Percentiles rank a stretch among this genome's conserved stretches.
phyloP scores from a whole-genome alignment of 1,284 basidiomycete genomes.

The Omphalotus olearius region DNA sequence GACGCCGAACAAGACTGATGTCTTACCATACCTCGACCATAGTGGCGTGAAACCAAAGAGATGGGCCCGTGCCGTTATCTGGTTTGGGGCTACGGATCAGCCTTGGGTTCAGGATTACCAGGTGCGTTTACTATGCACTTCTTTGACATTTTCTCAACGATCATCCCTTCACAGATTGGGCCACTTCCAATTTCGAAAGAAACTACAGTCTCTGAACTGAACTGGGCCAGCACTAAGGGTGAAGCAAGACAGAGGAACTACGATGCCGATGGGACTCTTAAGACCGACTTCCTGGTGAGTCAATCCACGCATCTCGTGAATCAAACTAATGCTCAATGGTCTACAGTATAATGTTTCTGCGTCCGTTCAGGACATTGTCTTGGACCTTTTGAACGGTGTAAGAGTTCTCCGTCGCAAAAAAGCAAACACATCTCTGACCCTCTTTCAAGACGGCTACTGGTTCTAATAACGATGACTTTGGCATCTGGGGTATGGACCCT shows the following conservation, averaged over 20 bases:
- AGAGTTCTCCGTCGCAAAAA: too few relatives aligned
- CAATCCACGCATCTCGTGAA: background rate
- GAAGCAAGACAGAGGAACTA: conserved; percentile 17
- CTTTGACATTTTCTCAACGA: background rate
- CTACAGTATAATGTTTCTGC: conserved; percentile 6
- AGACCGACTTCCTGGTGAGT: conserved; percentile 15
- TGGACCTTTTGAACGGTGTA: conserved; percentile 19
- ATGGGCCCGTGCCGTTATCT: conserved; percentile 17
- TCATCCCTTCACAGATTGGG: conserved; percentile 6
- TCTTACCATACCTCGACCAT: conserved; percentile 16
- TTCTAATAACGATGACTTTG: conserved; percentile 17
- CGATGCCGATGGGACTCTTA: conserved; percentile 16
- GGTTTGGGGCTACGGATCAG: conserved; percentile 17
- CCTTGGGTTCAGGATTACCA: conserved; percentile 19
- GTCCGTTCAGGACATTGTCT: conserved; percentile 19
- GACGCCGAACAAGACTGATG: conserved; percentile 20
- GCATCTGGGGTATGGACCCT: conserved; percentile 21
- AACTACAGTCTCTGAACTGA: conserved; percentile 16
- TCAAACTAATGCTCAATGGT: background rate
- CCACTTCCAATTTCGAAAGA: conserved; percentile 17
- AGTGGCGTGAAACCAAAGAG: conserved; percentile 10
- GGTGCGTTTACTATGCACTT: conserved; percentile 1
- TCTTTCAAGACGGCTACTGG: conserved; percentile 16
- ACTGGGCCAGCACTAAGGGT: conserved; percentile 19
- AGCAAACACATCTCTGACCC: background rate